Evolutionary conservation across 2,329 filamentous ascomycete species (phyloP), one percentile per base, ranked within the genome.

Genomic region (Calcarisporium arbuscula): DNA sequence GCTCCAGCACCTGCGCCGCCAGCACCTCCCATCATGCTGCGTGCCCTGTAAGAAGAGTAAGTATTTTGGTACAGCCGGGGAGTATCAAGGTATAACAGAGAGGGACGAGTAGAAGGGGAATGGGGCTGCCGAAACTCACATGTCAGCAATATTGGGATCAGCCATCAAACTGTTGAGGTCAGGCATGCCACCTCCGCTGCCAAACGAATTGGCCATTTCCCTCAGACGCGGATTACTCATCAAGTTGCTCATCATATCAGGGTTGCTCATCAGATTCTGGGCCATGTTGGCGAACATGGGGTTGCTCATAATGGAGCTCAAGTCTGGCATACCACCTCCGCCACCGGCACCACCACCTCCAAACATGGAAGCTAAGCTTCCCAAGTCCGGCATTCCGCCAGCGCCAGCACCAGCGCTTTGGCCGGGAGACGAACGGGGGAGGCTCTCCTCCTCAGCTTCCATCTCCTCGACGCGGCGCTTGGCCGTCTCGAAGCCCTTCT

Each of bases 261-360:
- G 92, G 66, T 98, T 95, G 65, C 80, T 86, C 92, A 96, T 96
- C 36, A 98, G 64, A 62, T 86, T 95, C 69, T 95, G 87, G 5
- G 92, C 92, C 88, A 96, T 95, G 65, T 76, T 85, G 32, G 88
- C 79, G 66, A 98, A 94, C 92, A 96, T 96, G 36, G 92, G 92
- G 68, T 96, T 98, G 70, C 71, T 88, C 88, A 96, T 94, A 59
- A 98, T 80, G 44, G 77, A 77, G 44, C 77, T 65, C 17, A 98
- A 69, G 59, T 96, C 90, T 10, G 89, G 88, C 84, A 95, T 92
- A 35, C 85, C 86, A 33, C 82, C 82, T 7, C 68, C 79, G 15
- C 74, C 80, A 5, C 75, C 80, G 8, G 64, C 77, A 18, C 64
- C 71, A 11, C 70, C 78, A 14, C 64, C 70, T 26, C 80, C 80